Evolutionary conservation across 2,329 filamentous ascomycete genomes (phyloP), one percentile per base, ranked within the genome.

Genomic region (Ceratocystis lukuohia): DNA sequence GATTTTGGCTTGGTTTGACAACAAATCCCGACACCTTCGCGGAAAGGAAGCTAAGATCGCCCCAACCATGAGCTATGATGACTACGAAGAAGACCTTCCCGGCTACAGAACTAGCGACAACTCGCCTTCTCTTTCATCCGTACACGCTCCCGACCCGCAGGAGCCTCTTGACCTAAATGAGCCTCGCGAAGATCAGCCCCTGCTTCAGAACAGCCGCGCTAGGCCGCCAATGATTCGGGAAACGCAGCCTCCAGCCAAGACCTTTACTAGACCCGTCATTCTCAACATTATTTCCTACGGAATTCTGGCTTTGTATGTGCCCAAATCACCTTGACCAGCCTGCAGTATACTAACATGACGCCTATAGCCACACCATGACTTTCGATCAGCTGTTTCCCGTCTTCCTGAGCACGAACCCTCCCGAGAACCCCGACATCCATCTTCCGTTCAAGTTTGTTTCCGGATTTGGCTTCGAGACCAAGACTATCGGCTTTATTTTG

Each of bases 331-430:
- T 70, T 68, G 70, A 68, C 25, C 20, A 46, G 1, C 30, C 12
- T n/a, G 4, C 6, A 25, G 62, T n/a, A 17, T 59, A 15, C 25
- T 61, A 41, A 30, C 28, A 37, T 41, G 20, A 66, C 56, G 15
- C 33, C 41, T 69, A 50, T 72, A 96, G 92, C 78, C 93, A 97
- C 77, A 96, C 93, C 12, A 96, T 99, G 76, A 95, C 92, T 0
- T 94, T 96, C 71, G 94, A 99, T 76, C 89, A 96, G 73, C 82
- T 97, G 62, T 86, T 97, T 71, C 93, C 94, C 0, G 89, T 96
- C 1, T 91, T 99, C 71, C 84, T 99, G 73, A 93, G 89, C 75
- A 89, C 89, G 57, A 76, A 77, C 17, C 74, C 77, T 8, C 80
- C 80, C 1, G 74, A 76, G 17, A 71, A 78, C 74, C 81, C 72